Conservation (phyloP, 1,139 yeast species). For the Citeromyces hawaiiensis region DNA sequence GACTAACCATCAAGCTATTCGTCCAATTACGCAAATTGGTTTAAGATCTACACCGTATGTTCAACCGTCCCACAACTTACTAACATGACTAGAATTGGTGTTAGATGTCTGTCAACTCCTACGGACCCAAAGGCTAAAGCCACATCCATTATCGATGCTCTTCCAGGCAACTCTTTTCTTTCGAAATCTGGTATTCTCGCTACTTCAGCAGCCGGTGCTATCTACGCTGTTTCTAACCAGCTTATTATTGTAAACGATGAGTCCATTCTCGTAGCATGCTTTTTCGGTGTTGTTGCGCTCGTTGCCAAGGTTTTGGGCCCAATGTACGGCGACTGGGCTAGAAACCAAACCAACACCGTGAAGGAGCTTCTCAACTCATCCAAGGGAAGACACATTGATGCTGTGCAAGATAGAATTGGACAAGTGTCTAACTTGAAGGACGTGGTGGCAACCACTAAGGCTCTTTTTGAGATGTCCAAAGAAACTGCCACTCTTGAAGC, state of each 20-base stretch:
- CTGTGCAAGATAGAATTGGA: slow-evolving; percentile 85
- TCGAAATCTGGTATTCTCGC: slow-evolving; percentile 94
- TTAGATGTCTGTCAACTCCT: slow-evolving; percentile 50
- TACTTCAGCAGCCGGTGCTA: slow-evolving; percentile 86
- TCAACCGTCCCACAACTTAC: background rate
- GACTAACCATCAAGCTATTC: background rate
- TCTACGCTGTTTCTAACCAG: slow-evolving; percentile 90
- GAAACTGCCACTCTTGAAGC: slow-evolving; percentile 96
- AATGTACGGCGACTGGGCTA: slow-evolving; percentile 90
- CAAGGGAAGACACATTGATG: slow-evolving; percentile 79
- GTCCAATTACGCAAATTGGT: background rate
- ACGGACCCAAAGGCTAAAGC: slow-evolving; percentile 89
- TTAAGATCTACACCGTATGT: background rate
- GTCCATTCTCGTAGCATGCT: slow-evolving; percentile 72
- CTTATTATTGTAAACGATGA: slow-evolving; percentile 90
- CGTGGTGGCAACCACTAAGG: slow-evolving; percentile 84
- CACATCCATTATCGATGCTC: slow-evolving; percentile 72
- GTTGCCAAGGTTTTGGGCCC: slow-evolving; percentile 88
- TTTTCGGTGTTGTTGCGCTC: slow-evolving; percentile 62
- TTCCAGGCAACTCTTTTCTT: slow-evolving; percentile 82
- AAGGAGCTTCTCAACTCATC: slow-evolving; percentile 74
- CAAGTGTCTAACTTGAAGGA: slow-evolving; percentile 83
- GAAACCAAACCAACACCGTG: slow-evolving; percentile 78
- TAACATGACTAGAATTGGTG: slow-evolving; percentile 27
- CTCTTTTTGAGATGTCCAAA: slow-evolving; percentile 84